Base-by-base conservation (phyloP, 305 asterid genomes). In the Fraxinus ornus region DNA sequence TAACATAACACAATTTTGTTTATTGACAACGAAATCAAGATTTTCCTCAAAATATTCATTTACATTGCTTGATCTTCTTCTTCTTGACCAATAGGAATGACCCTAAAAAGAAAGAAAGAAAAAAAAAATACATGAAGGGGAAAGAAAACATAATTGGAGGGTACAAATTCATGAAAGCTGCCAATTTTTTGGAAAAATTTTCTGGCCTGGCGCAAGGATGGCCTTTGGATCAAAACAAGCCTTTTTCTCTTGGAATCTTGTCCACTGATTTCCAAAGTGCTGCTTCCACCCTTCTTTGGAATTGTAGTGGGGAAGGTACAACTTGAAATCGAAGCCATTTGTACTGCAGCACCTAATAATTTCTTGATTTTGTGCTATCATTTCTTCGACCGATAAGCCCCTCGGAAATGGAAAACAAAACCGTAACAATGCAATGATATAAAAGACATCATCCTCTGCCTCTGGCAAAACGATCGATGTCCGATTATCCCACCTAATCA, bases 171-270 rank as follows among this genome's bases (percentile, higher is more conserved):
- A 47, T 75, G 83, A 85, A 83, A 77, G 85, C 76, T 78, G 87
- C 47, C 76, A 82, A 72, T 81, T 85, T 79, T 88, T 86, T 3
- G 85, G 62, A 79, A 89, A 89, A 55, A 89, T 88, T 77, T 87
- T 88, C 79, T 86, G 92, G 0, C 92, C 91, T 79, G 92, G 92
- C 32, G 92, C 89, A 86, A 89, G 92, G 66, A 89, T 82, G 9
- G 88, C 89, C 87, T 80, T 80, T 7, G 92, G 92, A 83, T 89
- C 92, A 71, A 85, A 89, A 80, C 81, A 41, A 7, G 82, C 68
- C 77, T 88, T 89, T 36, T 87, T 86, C 39, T 89, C 89, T 17
- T 82, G 84, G 49, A 89, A 89, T 83, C 90, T 86, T 1, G 85
- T 19, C 91, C 92, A 89, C 22, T 84, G 88, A 84, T 84, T 49